phyloP scores from a whole-genome alignment of 768 basidiomycete genomes.

The Phanerochaete sordida region DNA sequence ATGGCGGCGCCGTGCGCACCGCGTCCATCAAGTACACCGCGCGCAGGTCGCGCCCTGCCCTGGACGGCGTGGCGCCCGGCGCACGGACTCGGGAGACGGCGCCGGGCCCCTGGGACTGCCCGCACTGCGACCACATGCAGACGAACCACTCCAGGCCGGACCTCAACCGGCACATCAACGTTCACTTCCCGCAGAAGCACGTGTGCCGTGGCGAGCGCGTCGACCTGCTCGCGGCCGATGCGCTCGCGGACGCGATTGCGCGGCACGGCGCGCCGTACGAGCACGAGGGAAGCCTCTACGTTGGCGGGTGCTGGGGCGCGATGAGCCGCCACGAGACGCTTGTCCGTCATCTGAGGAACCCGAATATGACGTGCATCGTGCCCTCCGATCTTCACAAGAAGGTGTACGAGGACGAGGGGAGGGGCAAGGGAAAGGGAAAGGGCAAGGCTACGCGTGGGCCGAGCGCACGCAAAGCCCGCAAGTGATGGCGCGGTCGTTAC shows the following conservation, averaged over 20 bases:
- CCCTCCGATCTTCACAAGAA: no score
- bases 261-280: not conserved
- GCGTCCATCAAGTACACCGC: no score
- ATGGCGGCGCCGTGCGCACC: no score
- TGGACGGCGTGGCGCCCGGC: no score
- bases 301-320: constrained; percentile 15
- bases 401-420: no score
- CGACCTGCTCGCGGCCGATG: no score
- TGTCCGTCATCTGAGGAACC: constrained; percentile 12
- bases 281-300: constrained; percentile 10
- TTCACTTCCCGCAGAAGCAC: constrained; percentile 9
- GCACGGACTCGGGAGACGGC: no score
- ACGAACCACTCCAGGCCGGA: constrained; percentile 9
- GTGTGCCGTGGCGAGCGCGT: constrained; percentile 18
- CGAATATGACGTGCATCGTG: not conserved
- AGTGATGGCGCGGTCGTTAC: no score
- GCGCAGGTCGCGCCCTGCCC: no score
- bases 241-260: not conserved
- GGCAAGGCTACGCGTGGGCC: no score
- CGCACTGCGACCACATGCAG: constrained; percentile 10
- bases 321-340: constrained; percentile 17
- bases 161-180: constrained; percentile 14
- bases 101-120: not conserved
- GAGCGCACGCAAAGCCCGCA: no score
- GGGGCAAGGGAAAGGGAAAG: no score